Percentiles rank a stretch among this genome's conserved stretches.
These are phyloP conservation scores for Abelmoschus esculentus DNA, from an alignment of 345 rosid species.

Conservation along the genomic window DNA sequence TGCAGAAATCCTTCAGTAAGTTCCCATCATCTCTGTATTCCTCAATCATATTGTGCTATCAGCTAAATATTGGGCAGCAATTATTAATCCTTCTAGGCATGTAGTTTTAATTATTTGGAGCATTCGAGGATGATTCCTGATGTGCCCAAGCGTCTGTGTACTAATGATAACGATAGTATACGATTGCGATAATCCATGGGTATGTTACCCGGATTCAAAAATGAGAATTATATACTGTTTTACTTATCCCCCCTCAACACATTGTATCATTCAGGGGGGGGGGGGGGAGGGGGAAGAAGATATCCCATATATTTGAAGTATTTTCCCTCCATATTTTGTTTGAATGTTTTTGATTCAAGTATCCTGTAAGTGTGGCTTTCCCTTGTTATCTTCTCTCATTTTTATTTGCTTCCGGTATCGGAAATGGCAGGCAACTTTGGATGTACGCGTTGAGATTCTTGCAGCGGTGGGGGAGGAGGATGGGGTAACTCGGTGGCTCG, in stretches of 20 bases:
- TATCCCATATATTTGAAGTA: too few species aligned
- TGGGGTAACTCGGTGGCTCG: conserved; percentile 87
- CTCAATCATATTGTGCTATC: too few species aligned
- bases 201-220: too few species aligned
- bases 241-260: neutral
- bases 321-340: too few species aligned
- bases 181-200: neutral
- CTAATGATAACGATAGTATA: neutral
- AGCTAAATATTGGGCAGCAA: too few species aligned
- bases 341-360: too few species aligned
- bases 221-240: too few species aligned
- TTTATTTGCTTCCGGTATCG: conserved; percentile 5
- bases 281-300: too few species aligned
- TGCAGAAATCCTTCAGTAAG: conserved; percentile 74
- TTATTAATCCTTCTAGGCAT: neutral
- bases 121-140: neutral
- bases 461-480: conserved; percentile 77
- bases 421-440: conserved; percentile 73
- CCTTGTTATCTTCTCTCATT: neutral
- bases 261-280: too few species aligned
- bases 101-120: neutral
- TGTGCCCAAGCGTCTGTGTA: neutral
- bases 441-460: conserved; percentile 68
- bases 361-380: too few species aligned
- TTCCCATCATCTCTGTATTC: neutral